phyloP scores from a whole-genome alignment of 331 rosid species.

The Pyrus hybrid region DNA sequence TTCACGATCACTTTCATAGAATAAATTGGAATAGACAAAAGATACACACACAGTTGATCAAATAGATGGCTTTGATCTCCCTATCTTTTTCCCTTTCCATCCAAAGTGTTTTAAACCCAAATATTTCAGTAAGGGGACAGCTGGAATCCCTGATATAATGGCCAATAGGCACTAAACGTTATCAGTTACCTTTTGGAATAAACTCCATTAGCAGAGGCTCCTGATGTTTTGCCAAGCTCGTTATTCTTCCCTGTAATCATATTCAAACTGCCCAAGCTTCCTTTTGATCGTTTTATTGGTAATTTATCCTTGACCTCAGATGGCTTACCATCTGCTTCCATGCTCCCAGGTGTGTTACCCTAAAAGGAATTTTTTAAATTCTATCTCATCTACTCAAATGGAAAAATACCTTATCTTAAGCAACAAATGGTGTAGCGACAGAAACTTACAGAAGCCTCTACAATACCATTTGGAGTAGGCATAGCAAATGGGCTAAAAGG shows the following conservation, averaged over 20 bases:
- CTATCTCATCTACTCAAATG: slow-evolving; percentile 15
- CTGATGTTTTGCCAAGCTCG: slow-evolving; percentile 62
- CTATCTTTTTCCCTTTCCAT: background rate
- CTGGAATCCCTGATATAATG: background rate
- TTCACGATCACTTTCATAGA: background rate
- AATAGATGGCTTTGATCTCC: background rate
- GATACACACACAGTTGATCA: background rate
- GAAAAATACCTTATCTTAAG: slow-evolving; percentile 8
- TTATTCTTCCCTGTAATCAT: slow-evolving; percentile 92
- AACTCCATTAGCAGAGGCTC: slow-evolving; percentile 70
- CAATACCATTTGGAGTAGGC: slow-evolving; percentile 87
- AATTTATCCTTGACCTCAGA: slow-evolving; percentile 83
- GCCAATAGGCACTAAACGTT: background rate
- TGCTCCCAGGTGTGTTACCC: slow-evolving; percentile 80
- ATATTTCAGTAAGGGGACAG: background rate
- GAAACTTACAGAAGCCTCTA: slow-evolving; percentile 78
- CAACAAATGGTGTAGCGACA: slow-evolving; percentile 3
- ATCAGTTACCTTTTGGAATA: slow-evolving; percentile 74
- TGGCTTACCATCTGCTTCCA: slow-evolving; percentile 79
- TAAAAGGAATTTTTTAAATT: slow-evolving; percentile 34
- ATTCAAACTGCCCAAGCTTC: slow-evolving; percentile 96
- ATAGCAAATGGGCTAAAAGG: slow-evolving; percentile 92
- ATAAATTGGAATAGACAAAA: background rate
- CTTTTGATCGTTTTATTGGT: slow-evolving; percentile 96
- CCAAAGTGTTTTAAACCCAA: background rate